phyloP scores from a whole-genome alignment of 2,329 filamentous ascomycete species.

The Iodosphaeria phyllophila region DNA sequence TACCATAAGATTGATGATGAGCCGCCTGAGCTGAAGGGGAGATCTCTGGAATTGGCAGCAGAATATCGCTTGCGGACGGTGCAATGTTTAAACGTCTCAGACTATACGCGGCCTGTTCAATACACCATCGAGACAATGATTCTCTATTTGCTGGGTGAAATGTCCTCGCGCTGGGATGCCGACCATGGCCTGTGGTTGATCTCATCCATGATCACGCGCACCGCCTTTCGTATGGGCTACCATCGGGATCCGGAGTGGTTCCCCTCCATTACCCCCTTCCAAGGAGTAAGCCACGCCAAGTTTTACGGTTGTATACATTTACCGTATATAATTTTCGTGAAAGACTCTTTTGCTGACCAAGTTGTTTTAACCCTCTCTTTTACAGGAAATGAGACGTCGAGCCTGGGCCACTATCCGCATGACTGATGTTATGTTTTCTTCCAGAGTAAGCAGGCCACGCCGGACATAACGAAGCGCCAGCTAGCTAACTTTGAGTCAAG shows the following conservation, averaged over 20 bases:
- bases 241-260: constrained; percentile 65
- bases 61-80: constrained; percentile 56
- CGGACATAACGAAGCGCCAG: neutral
- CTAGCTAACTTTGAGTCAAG: too few relatives aligned
- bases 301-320: too few relatives aligned
- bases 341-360: too few relatives aligned
- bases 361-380: neutral
- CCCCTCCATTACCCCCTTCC: constrained; percentile 49
- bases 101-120: constrained; percentile 58
- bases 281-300: constrained; percentile 31
- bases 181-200: constrained; percentile 48
- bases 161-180: constrained; percentile 53
- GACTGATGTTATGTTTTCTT: constrained; percentile 59
- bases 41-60: constrained; percentile 35
- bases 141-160: constrained; percentile 59
- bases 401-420: constrained; percentile 56
- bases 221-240: constrained; percentile 53
- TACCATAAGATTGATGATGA: constrained; percentile 68
- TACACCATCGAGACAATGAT: constrained; percentile 66
- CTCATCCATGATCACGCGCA: constrained; percentile 32
- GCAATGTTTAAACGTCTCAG: constrained; percentile 57
- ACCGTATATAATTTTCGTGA: too few relatives aligned
- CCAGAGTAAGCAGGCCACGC: constrained; percentile 39
- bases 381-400: constrained; percentile 49
- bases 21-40: constrained; percentile 59